Conservation (phyloP, 495 filamentous ascomycete species). For the Paragyromitra xinjiangensis region DNA sequence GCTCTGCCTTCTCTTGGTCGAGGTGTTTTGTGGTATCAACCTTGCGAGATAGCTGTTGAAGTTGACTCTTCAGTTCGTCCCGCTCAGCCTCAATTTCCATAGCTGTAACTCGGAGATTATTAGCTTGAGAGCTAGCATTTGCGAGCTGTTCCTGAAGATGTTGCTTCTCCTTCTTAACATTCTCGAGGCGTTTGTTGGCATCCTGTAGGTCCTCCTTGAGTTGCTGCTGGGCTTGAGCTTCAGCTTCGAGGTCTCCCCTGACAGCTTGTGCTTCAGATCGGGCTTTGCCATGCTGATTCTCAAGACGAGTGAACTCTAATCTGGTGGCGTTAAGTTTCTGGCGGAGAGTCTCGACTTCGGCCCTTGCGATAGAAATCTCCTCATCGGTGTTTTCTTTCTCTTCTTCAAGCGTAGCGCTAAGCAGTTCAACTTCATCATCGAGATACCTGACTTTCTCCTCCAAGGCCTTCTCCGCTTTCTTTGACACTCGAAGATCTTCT, state of each 20-base stretch:
- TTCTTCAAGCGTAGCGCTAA: slow-evolving; percentile 78
- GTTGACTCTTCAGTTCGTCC: slow-evolving; percentile 68
- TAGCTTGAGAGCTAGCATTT: slow-evolving; percentile 69
- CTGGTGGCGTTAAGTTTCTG: slow-evolving; percentile 63
- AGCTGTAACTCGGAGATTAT: slow-evolving; percentile 65
- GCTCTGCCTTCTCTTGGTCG: slow-evolving; percentile 67
- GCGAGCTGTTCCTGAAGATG: slow-evolving; percentile 70
- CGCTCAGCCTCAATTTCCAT: slow-evolving; percentile 69
- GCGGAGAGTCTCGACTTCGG: slow-evolving; percentile 64
- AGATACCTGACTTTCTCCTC: slow-evolving; percentile 75
- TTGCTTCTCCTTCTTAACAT: slow-evolving; percentile 62
- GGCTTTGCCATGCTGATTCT: slow-evolving; percentile 63
- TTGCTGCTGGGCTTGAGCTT: slow-evolving; percentile 58
- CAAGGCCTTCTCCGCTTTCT: slow-evolving; percentile 70
- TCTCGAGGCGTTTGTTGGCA: slow-evolving; percentile 56
- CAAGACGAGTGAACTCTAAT: slow-evolving; percentile 60
- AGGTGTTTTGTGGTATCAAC: slow-evolving; percentile 63
- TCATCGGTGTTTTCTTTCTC: slow-evolving; percentile 72
- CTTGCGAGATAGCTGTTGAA: slow-evolving; percentile 62
- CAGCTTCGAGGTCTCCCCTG: slow-evolving; percentile 64
- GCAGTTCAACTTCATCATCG: slow-evolving; percentile 80
- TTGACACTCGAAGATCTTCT: slow-evolving; percentile 73
- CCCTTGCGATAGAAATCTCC: slow-evolving; percentile 62
- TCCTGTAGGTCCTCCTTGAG: slow-evolving; percentile 55
- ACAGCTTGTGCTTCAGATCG: slow-evolving; percentile 66